Conservation (phyloP, 1,284 basidiomycete genomes). For the Taiwanofungus camphoratus region DNA sequence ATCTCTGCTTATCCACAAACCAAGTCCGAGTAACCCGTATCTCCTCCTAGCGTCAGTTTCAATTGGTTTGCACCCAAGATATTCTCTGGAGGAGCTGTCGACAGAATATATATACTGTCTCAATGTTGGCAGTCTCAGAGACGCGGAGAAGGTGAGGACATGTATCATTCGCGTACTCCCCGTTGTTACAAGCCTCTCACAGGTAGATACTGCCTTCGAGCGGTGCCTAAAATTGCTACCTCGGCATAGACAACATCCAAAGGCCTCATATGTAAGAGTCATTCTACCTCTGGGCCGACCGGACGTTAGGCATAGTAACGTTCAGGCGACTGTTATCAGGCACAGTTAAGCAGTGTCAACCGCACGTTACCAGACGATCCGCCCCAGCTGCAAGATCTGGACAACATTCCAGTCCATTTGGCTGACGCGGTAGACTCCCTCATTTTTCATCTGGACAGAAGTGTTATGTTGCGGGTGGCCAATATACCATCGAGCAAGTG, state of each 20-base stretch:
- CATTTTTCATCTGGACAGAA: slow-evolving; percentile 47
- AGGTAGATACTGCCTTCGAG: slow-evolving; percentile 32
- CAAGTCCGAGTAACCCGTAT: slow-evolving; percentile 41
- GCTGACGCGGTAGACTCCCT: slow-evolving; percentile 43
- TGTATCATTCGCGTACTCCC: background rate
- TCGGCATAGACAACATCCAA: slow-evolving; percentile 4
- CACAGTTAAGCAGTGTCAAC: slow-evolving; percentile 42
- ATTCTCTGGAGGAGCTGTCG: slow-evolving; percentile 56
- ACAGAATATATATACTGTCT: slow-evolving; percentile 55
- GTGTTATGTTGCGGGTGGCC: slow-evolving; percentile 55
- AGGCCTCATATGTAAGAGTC: slow-evolving; percentile 1
- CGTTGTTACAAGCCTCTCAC: background rate
- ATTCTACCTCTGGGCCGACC: background rate
- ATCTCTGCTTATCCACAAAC: slow-evolving; percentile 73
- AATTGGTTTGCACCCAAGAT: slow-evolving; percentile 36
- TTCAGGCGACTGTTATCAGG: slow-evolving; percentile 31
- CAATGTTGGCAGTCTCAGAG: slow-evolving; percentile 31
- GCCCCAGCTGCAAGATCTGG: slow-evolving; percentile 21
- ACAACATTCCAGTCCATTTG: slow-evolving; percentile 41
- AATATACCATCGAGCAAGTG: slow-evolving; percentile 45
- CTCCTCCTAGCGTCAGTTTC: slow-evolving; percentile 67
- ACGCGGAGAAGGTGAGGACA: slow-evolving; percentile 5
- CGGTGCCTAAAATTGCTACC: slow-evolving; percentile 20
- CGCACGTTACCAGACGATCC: slow-evolving; percentile 36
- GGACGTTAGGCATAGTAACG: background rate